phyloP scores from a whole-genome alignment of 495 filamentous ascomycete genomes.

The Gamarada debralockiae region DNA sequence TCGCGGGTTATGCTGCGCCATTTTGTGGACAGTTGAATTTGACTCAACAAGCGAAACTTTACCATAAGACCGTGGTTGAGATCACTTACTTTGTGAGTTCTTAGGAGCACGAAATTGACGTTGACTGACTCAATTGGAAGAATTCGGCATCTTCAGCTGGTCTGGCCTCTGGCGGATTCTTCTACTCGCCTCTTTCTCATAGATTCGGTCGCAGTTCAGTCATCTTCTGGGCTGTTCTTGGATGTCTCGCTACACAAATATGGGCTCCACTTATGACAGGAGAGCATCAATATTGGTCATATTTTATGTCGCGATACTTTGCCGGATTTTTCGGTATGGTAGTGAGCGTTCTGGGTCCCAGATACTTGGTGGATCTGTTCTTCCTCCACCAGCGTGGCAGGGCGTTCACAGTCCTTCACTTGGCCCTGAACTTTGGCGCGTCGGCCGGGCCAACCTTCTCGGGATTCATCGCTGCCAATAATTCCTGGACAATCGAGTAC shows the following conservation, averaged over 20 bases:
- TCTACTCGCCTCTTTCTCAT: slow-evolving; percentile 35
- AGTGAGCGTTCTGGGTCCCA: slow-evolving; percentile 27
- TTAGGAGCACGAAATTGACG: neutral
- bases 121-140: slow-evolving; percentile 9
- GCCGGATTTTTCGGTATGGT: slow-evolving; percentile 34
- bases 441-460: slow-evolving; percentile 39
- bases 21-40: slow-evolving; percentile 23
- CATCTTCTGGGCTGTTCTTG: slow-evolving; percentile 40
- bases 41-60: slow-evolving; percentile 28
- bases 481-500: slow-evolving; percentile 39
- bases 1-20: slow-evolving; percentile 2
- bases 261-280: slow-evolving; percentile 42
- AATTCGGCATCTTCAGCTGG: slow-evolving; percentile 40
- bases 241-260: slow-evolving; percentile 31
- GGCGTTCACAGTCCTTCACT: slow-evolving; percentile 39
- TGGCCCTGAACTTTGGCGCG: slow-evolving; percentile 36
- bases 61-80: slow-evolving; percentile 27
- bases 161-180: slow-evolving; percentile 36
- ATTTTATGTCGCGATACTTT: slow-evolving; percentile 38
- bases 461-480: slow-evolving; percentile 38
- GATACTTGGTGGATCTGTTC: slow-evolving; percentile 39
- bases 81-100: slow-evolving; percentile 30
- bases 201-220: slow-evolving; percentile 36
- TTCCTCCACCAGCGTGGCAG: slow-evolving; percentile 35
- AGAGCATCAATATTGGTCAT: slow-evolving; percentile 17